phyloP scores from a whole-genome alignment of 2,329 filamentous ascomycete genomes.

The Tympanopsis confertula region DNA sequence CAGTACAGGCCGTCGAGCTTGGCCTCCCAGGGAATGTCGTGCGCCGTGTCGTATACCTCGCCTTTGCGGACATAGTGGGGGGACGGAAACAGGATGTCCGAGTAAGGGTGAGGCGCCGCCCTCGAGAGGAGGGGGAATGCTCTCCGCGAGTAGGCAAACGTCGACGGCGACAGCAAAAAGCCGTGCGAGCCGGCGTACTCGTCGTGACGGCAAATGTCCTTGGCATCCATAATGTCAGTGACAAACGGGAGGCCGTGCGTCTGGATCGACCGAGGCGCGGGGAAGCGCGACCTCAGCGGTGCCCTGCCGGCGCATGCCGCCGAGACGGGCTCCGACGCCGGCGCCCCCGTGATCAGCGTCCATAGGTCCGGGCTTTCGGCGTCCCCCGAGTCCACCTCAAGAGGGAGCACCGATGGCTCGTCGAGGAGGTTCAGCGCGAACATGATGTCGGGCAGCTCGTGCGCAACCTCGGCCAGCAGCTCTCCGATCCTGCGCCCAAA shows the following conservation, averaged over 20 bases:
- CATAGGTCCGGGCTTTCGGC: background rate
- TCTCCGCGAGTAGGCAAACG: slow-evolving; percentile 25
- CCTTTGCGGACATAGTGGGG: slow-evolving; percentile 30
- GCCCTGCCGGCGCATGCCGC: slow-evolving; percentile 10
- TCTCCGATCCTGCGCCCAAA: slow-evolving; percentile 6
- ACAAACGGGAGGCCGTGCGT: slow-evolving; percentile 23
- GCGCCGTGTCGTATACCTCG: slow-evolving; percentile 25
- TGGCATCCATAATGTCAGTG: slow-evolving; percentile 10
- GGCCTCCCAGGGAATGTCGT: slow-evolving; percentile 32
- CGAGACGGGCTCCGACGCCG: slow-evolving; percentile 19
- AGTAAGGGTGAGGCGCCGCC: slow-evolving; percentile 30
- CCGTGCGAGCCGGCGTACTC: slow-evolving; percentile 31
- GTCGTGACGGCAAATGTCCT: slow-evolving; percentile 30
- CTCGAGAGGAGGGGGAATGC: slow-evolving; percentile 33
- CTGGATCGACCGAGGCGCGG: slow-evolving; percentile 2
- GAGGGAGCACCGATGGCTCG: slow-evolving; percentile 27
- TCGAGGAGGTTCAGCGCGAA: slow-evolving; percentile 35
- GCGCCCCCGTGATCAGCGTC: background rate
- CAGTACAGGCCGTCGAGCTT: slow-evolving; percentile 42
- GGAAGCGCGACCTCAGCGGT: background rate
- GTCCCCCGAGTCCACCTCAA: background rate
- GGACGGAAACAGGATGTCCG: slow-evolving; percentile 38
- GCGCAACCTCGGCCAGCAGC: slow-evolving; percentile 9
- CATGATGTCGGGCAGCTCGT: slow-evolving; percentile 20
- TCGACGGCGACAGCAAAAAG: slow-evolving; percentile 27